These are phyloP conservation scores for Microcera coccophila DNA, from an alignment of 2,329 filamentous ascomycete genomes.

Conservation along the genomic window DNA sequence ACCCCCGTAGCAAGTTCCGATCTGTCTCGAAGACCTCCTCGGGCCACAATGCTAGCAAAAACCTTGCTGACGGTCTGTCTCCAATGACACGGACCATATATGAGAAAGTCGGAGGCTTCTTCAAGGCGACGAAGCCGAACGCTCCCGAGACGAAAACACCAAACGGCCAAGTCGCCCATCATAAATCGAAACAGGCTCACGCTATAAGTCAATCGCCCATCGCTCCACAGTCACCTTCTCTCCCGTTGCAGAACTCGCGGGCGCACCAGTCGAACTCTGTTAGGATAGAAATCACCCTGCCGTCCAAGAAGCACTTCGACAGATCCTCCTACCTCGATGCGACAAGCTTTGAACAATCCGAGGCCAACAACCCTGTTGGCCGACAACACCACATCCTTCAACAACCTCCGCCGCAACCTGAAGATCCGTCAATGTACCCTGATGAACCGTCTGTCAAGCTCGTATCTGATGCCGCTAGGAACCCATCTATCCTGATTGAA, in stretches of 20 bases:
- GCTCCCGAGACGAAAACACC: conserved; percentile 28
- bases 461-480: conserved; percentile 13
- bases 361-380: conserved; percentile 12
- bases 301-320: conserved; percentile 41
- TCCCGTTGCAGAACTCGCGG: conserved; percentile 25
- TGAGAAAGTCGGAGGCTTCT: conserved; percentile 39
- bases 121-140: conserved; percentile 37
- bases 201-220: conserved; percentile 19
- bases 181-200: conserved; percentile 17
- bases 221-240: conserved; percentile 11
- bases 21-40: conserved; percentile 23
- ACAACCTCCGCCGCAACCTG: conserved; percentile 3
- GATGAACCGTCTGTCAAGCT: conserved; percentile 4
- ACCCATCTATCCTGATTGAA: conserved; percentile 44
- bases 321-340: conserved; percentile 35
- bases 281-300: conserved; percentile 47
- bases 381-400: conserved; percentile 6
- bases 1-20: conserved; percentile 51
- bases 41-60: conserved; percentile 20
- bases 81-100: conserved; percentile 45
- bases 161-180: conserved; percentile 33
- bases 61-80: conserved; percentile 42
- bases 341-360: conserved; percentile 20
- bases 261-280: conserved; percentile 34
- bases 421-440: conserved; percentile 5